Evolutionary conservation across 805 yeast species (phyloP).

Genomic region (Clavispora santaluciae): DNA sequence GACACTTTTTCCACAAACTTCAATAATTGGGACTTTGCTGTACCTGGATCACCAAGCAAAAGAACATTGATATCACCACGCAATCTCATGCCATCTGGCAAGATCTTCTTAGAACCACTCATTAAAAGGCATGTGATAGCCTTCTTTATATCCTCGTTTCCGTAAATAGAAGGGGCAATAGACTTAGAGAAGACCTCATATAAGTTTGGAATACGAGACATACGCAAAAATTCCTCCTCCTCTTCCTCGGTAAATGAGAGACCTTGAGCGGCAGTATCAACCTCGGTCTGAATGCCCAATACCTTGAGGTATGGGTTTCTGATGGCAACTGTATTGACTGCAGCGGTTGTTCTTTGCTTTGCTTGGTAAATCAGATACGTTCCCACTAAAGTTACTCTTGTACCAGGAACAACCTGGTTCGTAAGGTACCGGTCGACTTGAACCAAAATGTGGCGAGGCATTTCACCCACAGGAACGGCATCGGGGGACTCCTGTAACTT

Average conservation of each 20-base stretch:
- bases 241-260: constrained; percentile 82
- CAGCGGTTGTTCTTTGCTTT: constrained; percentile 44
- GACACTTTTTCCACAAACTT: constrained; percentile 94
- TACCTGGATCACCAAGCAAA: constrained; percentile 96
- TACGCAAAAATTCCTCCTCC: constrained; percentile 80
- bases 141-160: constrained; percentile 87
- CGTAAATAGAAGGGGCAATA: constrained; percentile 96
- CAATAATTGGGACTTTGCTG: constrained; percentile 93
- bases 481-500: constrained; percentile 97
- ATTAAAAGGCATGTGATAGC: constrained; percentile 87
- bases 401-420: constrained; percentile 91
- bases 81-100: constrained; percentile 94
- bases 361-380: constrained; percentile 84
- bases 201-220: constrained; percentile 79
- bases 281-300: constrained; percentile 79
- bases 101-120: constrained; percentile 89
- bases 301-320: constrained; percentile 88
- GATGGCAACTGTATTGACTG: constrained; percentile 67
- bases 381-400: constrained; percentile 87
- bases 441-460: constrained; percentile 89
- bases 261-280: constrained; percentile 59
- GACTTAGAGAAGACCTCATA: constrained; percentile 82
- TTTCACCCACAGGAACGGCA: constrained; percentile 97
- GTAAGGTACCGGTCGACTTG: constrained; percentile 88
- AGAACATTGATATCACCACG: constrained; percentile 97